Base-by-base conservation (phyloP, 2,329 filamentous ascomycete genomes). In the Aspergillus candidus region DNA sequence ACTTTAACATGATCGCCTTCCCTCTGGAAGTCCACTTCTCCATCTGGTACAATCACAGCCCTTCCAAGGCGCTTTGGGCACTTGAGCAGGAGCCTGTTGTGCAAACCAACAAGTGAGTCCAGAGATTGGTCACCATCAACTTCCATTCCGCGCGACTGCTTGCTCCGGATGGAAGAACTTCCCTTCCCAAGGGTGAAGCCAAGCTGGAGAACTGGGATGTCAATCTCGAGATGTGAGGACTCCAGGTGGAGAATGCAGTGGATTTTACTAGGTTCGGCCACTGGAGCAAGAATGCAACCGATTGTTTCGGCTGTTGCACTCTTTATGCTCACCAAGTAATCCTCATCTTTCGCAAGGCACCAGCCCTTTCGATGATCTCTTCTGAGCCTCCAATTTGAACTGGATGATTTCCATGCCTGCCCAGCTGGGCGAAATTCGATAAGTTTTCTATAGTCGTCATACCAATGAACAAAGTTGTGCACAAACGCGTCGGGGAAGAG, bases 71-170 rank as follows among this genome's bases (percentile, higher is more conserved):
- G 31, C 29, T 38, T 34, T 8, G 35, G 17, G 8, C 39, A 38
- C 4, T 80, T 22, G 5, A 82, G 53, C 0, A 81, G 61, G 0
- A 83, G 62, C 47, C 73, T 76, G 52, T 64, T 75, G 1, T 52
- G 22, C 0, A 82, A 62, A 0, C 79, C 78, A 29, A 72, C 52
- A 4, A 80, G 58, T 0, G 75, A 71, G 0, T 66, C 72, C 2
- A 79, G 54, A 2, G 56, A 53, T 49, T 80, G 78, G 10, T 66
- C 22, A 0, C 47, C 11, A 48, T 79, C 75, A 2, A 83, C 52
- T 0, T 54, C 49, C 70, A 78, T 76, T 1, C 71, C 74, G 0
- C 68, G 65, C 45, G 74, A 76, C 43, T 81, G 70, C 5, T 66
- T 69, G 1, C 73, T 80, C n/a, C 53, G 42, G 2, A 80, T 47